These are phyloP conservation scores for Secale cereale DNA, from an alignment of 176 grass and related monocot species.

Conservation along the genomic window DNA sequence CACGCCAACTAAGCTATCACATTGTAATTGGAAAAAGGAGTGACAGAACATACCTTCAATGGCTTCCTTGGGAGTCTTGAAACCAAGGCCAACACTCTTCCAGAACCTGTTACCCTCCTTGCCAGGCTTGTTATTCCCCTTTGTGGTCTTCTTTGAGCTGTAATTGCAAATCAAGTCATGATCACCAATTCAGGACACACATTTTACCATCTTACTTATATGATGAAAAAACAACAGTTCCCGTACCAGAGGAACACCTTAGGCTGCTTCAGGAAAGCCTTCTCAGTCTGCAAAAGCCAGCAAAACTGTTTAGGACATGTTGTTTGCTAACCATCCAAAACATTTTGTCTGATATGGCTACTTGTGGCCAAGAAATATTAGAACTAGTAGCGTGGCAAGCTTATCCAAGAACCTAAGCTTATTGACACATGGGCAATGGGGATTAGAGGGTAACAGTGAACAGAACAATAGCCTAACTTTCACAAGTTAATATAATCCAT, in stretches of 20 bases:
- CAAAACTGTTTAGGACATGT: not conserved
- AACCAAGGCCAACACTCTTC: constrained; percentile 32
- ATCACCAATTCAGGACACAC: not conserved
- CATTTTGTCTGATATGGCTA: not conserved
- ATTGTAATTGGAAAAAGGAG: not conserved
- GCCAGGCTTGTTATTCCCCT: constrained; percentile 9
- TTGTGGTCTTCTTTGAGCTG: constrained; percentile 15
- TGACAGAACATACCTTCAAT: constrained; percentile 21
- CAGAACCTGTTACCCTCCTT: constrained; percentile 25
- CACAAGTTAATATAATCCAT: not conserved
- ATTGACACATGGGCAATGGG: not conserved
- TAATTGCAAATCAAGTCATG: not conserved
- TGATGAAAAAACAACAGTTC: not conserved
- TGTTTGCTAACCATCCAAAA: not conserved
- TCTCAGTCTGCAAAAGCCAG: constrained; percentile 26
- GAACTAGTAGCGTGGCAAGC: not conserved
- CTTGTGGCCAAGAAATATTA: not conserved
- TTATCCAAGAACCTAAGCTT: not conserved
- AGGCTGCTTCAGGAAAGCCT: constrained; percentile 37
- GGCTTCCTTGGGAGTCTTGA: constrained; percentile 39
- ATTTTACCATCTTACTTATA: not conserved
- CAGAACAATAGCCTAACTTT: not conserved
- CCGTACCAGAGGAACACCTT: constrained; percentile 47
- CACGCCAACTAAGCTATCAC: not conserved
- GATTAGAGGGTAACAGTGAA: not conserved